phyloP scores from a whole-genome alignment of 139 green algal genomes.

The Microglena sp. region DNA sequence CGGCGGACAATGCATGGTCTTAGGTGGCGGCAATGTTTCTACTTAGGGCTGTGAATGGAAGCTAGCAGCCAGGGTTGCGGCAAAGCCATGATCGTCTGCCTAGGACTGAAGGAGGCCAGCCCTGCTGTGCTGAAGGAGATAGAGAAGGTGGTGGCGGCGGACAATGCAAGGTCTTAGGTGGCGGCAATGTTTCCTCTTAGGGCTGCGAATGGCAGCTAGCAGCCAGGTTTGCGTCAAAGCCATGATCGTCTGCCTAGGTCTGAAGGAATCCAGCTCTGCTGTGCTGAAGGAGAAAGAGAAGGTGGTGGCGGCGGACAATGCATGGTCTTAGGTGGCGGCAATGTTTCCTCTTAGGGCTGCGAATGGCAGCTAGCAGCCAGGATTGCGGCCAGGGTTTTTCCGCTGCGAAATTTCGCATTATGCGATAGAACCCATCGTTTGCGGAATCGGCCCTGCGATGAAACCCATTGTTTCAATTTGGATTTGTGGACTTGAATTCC shows the following conservation, averaged over 20 bases:
- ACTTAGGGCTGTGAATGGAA: too few relatives aligned
- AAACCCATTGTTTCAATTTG: too few relatives aligned
- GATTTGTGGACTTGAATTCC: too few relatives aligned
- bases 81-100: constrained; percentile 34
- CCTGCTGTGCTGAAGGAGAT: constrained; percentile 18
- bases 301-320: constrained; percentile 19
- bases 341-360: too few relatives aligned
- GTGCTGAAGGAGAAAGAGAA: constrained; percentile 20
- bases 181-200: too few relatives aligned
- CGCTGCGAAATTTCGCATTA: too few relatives aligned
- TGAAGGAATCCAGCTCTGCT: constrained; percentile 19
- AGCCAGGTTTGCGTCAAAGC: constrained; percentile 18
- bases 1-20: constrained; percentile 21
- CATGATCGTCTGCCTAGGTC: constrained; percentile 33
- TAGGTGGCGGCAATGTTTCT: too few relatives aligned
- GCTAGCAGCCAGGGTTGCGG: constrained; percentile 9
- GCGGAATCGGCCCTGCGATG: too few relatives aligned
- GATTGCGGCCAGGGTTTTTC: too few relatives aligned
- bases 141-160: constrained; percentile 15
- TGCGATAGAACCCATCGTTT: too few relatives aligned
- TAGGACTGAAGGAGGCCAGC: constrained; percentile 27
- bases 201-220: too few relatives aligned
- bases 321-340: too few relatives aligned
- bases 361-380: not conserved
- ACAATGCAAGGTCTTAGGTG: constrained; percentile 22